These are phyloP conservation scores for Lactifluus hygrophoroides DNA, from an alignment of 768 basidiomycete species.

Conservation along the genomic window DNA sequence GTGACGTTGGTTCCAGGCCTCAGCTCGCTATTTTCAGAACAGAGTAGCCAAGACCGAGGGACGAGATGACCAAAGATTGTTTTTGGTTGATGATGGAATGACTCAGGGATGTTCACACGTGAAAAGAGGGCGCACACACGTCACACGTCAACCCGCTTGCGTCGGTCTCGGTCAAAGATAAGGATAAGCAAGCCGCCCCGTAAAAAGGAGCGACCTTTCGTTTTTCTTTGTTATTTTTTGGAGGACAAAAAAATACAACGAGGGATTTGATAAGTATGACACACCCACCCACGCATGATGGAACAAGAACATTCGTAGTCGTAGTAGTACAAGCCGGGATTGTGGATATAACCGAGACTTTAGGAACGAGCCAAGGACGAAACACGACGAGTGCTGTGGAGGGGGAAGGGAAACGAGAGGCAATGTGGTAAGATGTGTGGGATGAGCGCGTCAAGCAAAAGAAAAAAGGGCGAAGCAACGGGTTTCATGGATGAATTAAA, in stretches of 20 bases:
- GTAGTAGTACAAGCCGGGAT: conserved; percentile 42
- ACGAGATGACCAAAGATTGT: too few species aligned
- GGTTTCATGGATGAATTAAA: background rate
- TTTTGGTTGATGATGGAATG: too few species aligned
- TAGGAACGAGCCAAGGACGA: conserved; percentile 31
- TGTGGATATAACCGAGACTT: conserved; percentile 33
- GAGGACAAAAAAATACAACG: conserved; percentile 15
- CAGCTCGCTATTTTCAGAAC: too few species aligned
- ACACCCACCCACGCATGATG: conserved; percentile 19
- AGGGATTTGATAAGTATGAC: background rate
- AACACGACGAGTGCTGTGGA: conserved; percentile 33
- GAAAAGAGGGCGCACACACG: background rate
- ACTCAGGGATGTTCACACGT: too few species aligned
- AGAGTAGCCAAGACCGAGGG: background rate
- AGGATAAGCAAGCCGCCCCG: background rate
- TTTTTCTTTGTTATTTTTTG: background rate
- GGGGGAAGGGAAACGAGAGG: conserved; percentile 28
- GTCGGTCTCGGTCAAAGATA: background rate
- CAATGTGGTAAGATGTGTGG: conserved; percentile 26
- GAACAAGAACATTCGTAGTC: conserved; percentile 19
- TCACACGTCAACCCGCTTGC: background rate
- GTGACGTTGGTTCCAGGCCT: too few species aligned
- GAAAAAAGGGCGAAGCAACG: background rate
- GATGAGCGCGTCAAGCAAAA: conserved; percentile 30
- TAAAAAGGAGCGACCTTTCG: background rate